Percentiles rank a stretch among this genome's conserved stretches.
Evolutionary conservation across 306 rosid species (phyloP).

Genomic region (Ochetophila trinervis): DNA sequence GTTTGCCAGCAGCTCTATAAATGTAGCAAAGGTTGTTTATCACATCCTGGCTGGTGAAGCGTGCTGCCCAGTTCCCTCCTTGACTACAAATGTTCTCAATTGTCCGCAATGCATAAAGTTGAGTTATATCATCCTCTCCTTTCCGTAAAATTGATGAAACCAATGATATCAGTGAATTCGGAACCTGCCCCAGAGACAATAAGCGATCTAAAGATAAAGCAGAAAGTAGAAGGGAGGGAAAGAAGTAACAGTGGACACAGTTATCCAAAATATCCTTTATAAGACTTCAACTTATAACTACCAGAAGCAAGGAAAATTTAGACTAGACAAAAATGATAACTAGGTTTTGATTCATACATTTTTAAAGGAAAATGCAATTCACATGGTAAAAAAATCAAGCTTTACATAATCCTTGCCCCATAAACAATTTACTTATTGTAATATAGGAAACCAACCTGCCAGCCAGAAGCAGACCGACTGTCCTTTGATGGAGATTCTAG

Average conservation of each 20-base stretch:
- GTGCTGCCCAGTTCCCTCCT: conserved; percentile 87
- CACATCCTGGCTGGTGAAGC: conserved; percentile 79
- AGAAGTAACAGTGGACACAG: not conserved
- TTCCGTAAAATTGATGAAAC: conserved; percentile 80
- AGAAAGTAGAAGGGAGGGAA: conserved; percentile 9
- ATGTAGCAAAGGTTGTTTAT: conserved; percentile 77
- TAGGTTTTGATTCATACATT: not conserved
- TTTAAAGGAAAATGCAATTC: not conserved
- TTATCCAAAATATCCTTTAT: not conserved
- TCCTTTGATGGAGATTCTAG: conserved; percentile 85
- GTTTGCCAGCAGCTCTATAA: conserved; percentile 86
- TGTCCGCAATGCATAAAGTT: conserved; percentile 89
- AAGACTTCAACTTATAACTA: conserved; percentile 7
- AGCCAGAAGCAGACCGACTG: conserved; percentile 47
- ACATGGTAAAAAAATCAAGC: conserved; percentile 22
- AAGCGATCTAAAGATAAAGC: conserved; percentile 10
- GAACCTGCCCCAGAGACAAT: conserved; percentile 51
- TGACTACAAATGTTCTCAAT: conserved; percentile 89
- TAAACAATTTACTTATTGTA: conserved; percentile 19
- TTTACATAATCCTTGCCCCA: conserved; percentile 17
- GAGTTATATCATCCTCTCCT: conserved; percentile 96
- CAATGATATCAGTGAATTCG: conserved; percentile 72
- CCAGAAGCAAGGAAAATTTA: not conserved
- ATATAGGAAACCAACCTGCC: conserved; percentile 76
- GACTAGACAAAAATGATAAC: conserved; percentile 11